These are phyloP conservation scores for Pythium plurisporium DNA, from an alignment of 352 stramenopile species.

Conservation along the genomic window DNA sequence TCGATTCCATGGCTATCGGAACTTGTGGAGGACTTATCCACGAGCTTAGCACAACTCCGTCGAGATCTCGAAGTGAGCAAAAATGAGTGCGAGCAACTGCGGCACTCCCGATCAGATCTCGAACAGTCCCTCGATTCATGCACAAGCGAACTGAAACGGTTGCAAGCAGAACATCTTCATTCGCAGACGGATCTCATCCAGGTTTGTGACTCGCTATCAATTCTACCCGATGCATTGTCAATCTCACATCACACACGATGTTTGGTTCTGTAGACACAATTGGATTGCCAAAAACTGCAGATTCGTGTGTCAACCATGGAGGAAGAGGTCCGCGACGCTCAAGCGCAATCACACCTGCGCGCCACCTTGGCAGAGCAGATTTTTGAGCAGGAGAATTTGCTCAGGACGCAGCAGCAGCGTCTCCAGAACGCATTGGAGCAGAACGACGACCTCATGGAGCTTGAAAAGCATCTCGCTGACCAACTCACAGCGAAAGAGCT, in stretches of 20 bases:
- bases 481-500: conserved; percentile 8
- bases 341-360: conserved; percentile 22
- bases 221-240: no score
- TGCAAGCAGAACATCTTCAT: conserved; percentile 17
- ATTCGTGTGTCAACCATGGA: conserved; percentile 15
- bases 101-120: conserved; percentile 8
- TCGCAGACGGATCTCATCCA: conserved; percentile 3
- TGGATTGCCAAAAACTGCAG: conserved; percentile 15
- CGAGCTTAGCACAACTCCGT: neutral
- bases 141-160: neutral
- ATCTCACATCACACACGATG: no score
- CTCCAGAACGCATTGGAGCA: conserved; percentile 30
- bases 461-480: conserved; percentile 24
- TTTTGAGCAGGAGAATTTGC: conserved; percentile 30
- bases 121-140: neutral
- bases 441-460: conserved; percentile 27
- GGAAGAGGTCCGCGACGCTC: conserved; percentile 10
- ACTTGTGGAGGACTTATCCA: neutral
- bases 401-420: conserved; percentile 25
- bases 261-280: conserved; percentile 11
- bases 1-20: conserved; percentile 1
- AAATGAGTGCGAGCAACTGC: conserved; percentile 13
- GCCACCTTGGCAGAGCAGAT: conserved; percentile 34
- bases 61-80: conserved; percentile 1
- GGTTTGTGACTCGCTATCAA: no score